phyloP scores from a whole-genome alignment of 306 rosid species.

The Dicorynia guianensis region DNA sequence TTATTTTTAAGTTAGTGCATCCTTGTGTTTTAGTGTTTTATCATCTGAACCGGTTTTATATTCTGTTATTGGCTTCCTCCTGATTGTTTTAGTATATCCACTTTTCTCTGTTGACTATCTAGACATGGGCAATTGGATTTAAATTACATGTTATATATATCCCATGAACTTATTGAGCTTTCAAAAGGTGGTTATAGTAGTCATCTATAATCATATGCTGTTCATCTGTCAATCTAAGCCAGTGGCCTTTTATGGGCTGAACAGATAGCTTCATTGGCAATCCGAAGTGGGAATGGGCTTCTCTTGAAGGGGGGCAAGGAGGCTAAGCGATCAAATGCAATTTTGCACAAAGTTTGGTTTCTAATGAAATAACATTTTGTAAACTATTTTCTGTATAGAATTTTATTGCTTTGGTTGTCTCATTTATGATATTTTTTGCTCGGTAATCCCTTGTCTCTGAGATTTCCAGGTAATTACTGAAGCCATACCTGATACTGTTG shows the following conservation, averaged over 20 bases:
- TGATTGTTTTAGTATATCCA: neutral
- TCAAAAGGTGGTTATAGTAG: neutral
- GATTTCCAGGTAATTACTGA: conserved; percentile 73
- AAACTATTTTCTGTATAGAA: conserved; percentile 11
- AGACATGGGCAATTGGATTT: conserved; percentile 10
- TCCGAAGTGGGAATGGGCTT: conserved; percentile 97
- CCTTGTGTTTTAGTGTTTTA: neutral
- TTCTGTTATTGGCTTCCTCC: conserved; percentile 9
- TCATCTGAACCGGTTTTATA: neutral
- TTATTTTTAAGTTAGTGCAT: neutral
- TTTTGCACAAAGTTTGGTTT: conserved; percentile 80
- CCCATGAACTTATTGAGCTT: conserved; percentile 1
- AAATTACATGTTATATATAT: conserved; percentile 8
- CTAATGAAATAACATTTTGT: conserved; percentile 37
- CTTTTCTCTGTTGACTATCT: conserved; percentile 25
- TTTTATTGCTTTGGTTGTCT: conserved; percentile 25
- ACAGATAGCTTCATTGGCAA: conserved; percentile 96
- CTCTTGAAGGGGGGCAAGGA: conserved; percentile 99
- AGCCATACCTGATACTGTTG: conserved; percentile 92
- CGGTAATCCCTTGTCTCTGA: conserved; percentile 23
- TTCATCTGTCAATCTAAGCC: conserved; percentile 39
- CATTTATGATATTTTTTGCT: neutral
- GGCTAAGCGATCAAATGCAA: conserved; percentile 91
- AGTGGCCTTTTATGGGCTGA: conserved; percentile 39
- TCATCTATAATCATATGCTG: conserved; percentile 16